phyloP scores from a whole-genome alignment of 176 grass and related monocot genomes.

The Calamus simplicifolius region DNA sequence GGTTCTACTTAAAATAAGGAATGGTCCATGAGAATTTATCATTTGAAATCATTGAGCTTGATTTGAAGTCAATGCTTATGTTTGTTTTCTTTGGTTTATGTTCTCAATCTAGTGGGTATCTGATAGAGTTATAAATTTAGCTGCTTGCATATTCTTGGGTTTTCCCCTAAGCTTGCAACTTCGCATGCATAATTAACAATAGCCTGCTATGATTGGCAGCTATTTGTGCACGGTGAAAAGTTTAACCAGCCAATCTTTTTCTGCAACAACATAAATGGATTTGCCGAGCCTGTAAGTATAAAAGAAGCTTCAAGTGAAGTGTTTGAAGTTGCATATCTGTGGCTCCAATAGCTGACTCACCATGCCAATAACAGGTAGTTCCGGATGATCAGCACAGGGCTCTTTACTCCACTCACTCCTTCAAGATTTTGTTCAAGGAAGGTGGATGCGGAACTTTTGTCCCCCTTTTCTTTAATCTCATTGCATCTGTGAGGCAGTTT shows the following conservation, averaged over 20 bases:
- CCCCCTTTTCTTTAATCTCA: conserved; percentile 88
- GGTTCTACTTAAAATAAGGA: too few species aligned
- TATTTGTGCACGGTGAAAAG: conserved; percentile 80
- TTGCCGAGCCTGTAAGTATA: conserved; percentile 79
- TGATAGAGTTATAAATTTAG: too few species aligned
- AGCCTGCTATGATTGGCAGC: conserved; percentile 26
- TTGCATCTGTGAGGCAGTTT: conserved; percentile 61
- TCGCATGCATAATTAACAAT: not conserved
- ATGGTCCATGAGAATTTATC: too few species aligned
- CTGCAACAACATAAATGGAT: conserved; percentile 96
- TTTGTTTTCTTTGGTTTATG: too few species aligned
- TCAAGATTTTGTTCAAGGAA: conserved; percentile 99
- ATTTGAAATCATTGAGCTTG: too few species aligned
- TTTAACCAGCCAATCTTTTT: conserved; percentile 95
- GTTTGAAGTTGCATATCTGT: not conserved
- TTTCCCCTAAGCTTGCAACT: too few species aligned
- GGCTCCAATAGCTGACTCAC: not conserved
- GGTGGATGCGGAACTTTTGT: conserved; percentile 93
- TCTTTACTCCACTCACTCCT: conserved; percentile 87
- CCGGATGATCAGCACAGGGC: conserved; percentile 65
- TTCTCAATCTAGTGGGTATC: too few species aligned
- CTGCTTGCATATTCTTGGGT: too few species aligned
- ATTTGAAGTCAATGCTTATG: too few species aligned
- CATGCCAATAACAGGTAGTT: conserved; percentile 46
- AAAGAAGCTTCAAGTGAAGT: not conserved